A percentile compares a stretch with the other conserved stretches of the same genome.
Conservation (phyloP, 257 asterid genomes). For the Petrea volubilis region DNA sequence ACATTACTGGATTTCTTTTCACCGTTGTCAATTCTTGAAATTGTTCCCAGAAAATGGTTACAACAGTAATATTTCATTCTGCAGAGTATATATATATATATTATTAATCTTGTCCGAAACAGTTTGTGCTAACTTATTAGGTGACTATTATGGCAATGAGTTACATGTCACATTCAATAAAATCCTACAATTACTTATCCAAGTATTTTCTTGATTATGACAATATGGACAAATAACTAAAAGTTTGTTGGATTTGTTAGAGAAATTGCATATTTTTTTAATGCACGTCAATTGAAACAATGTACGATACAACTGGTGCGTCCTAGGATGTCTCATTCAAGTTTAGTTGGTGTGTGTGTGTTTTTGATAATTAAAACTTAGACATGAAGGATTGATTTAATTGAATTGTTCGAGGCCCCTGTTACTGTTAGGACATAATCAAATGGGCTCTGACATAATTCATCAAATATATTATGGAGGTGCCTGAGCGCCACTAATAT, state of each 20-base stretch:
- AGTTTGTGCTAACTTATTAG: background rate
- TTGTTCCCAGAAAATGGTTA: background rate
- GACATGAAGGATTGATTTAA: conserved; percentile 18
- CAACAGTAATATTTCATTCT: background rate
- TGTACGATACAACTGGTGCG: background rate
- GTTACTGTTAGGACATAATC: conserved; percentile 1
- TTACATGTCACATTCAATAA: background rate
- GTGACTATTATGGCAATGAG: background rate
- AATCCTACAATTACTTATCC: background rate
- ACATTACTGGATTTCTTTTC: conserved; percentile 49
- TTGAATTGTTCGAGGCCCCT: conserved; percentile 20
- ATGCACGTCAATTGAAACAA: background rate
- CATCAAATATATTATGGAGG: conserved; percentile 8
- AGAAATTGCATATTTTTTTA: background rate
- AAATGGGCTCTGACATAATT: background rate
- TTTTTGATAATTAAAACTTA: conserved; percentile 22
- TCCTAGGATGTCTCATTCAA: background rate
- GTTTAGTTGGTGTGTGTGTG: conserved; percentile 22
- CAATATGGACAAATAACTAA: background rate
- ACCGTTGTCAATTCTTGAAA: conserved; percentile 12
- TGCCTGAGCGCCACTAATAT: conserved; percentile 10
- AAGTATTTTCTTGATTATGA: conserved; percentile 16
- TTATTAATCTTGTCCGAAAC: conserved; percentile 5
- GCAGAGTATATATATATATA: conserved; percentile 3
- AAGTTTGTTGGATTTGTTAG: conserved; percentile 5